Conservation (phyloP, 2,329 filamentous ascomycete species). For the Penicillium italicum region DNA sequence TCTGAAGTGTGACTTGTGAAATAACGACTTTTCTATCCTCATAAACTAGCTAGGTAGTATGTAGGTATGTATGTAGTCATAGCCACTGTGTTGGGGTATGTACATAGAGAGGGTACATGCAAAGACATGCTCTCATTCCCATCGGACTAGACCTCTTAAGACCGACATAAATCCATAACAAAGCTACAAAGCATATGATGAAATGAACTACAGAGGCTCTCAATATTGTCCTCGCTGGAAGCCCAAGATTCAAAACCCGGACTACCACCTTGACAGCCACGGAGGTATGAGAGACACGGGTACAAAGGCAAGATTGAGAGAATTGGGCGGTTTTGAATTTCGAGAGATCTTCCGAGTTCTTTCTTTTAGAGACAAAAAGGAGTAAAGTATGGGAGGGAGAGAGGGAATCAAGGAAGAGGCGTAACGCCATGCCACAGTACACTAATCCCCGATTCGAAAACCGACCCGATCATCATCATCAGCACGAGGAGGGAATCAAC, state of each 20-base stretch:
- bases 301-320: constrained; percentile 22
- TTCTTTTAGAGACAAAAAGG: constrained; percentile 35
- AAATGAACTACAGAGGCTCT: neutral
- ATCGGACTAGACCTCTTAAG: neutral
- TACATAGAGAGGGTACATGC: neutral
- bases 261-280: neutral
- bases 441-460: constrained; percentile 36
- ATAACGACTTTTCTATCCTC: neutral
- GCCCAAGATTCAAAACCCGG: neutral
- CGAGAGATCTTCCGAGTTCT: constrained; percentile 37
- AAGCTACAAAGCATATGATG: neutral
- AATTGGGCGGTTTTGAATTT: constrained; percentile 36
- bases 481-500: constrained; percentile 32
- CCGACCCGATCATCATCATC: constrained; percentile 41
- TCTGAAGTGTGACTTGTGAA: neutral
- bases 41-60: neutral
- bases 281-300: constrained; percentile 5
- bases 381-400: constrained; percentile 18
- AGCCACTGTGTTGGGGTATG: neutral
- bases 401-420: constrained; percentile 31
- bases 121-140: neutral
- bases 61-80: neutral
- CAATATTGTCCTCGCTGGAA: neutral
- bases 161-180: neutral
- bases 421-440: constrained; percentile 38